Evolutionary conservation across 805 yeast species (phyloP).

Genomic region (Ogataea pini): DNA sequence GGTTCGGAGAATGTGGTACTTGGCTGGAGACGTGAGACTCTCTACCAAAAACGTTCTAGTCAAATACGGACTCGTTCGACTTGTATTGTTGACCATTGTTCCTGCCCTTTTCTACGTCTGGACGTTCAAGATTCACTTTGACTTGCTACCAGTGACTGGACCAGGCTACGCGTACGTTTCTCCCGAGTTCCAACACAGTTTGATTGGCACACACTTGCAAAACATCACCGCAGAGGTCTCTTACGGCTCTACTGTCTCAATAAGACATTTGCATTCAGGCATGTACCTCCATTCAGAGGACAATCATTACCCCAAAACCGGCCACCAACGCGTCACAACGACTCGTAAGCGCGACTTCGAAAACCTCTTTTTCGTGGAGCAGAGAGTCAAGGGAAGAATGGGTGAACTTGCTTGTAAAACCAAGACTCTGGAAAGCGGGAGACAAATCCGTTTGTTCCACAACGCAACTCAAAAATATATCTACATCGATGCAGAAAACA

Average conservation of each 20-base stretch:
- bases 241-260: slow-evolving; percentile 68
- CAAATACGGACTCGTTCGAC: slow-evolving; percentile 31
- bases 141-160: slow-evolving; percentile 48
- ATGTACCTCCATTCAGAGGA: slow-evolving; percentile 81
- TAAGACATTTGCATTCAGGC: slow-evolving; percentile 74
- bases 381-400: slow-evolving; percentile 36
- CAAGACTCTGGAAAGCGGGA: slow-evolving; percentile 46
- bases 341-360: slow-evolving; percentile 58
- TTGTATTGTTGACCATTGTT: slow-evolving; percentile 45
- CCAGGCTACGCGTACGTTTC: slow-evolving; percentile 64
- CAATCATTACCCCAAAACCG: slow-evolving; percentile 55
- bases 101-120: slow-evolving; percentile 62
- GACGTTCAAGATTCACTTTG: slow-evolving; percentile 59
- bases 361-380: slow-evolving; percentile 76
- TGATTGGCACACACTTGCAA: slow-evolving; percentile 43
- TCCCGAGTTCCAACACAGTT: slow-evolving; percentile 64
- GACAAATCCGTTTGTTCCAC: slow-evolving; percentile 68
- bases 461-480: slow-evolving; percentile 64
- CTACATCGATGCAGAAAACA: slow-evolving; percentile 58
- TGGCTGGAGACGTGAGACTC: slow-evolving; percentile 45
- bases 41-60: slow-evolving; percentile 44
- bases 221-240: slow-evolving; percentile 63
- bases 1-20: slow-evolving; percentile 59
- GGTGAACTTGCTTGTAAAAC: slow-evolving; percentile 39
- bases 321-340: slow-evolving; percentile 78